phyloP scores from a whole-genome alignment of 495 filamentous ascomycete species.

The Aspergillus leporis region DNA sequence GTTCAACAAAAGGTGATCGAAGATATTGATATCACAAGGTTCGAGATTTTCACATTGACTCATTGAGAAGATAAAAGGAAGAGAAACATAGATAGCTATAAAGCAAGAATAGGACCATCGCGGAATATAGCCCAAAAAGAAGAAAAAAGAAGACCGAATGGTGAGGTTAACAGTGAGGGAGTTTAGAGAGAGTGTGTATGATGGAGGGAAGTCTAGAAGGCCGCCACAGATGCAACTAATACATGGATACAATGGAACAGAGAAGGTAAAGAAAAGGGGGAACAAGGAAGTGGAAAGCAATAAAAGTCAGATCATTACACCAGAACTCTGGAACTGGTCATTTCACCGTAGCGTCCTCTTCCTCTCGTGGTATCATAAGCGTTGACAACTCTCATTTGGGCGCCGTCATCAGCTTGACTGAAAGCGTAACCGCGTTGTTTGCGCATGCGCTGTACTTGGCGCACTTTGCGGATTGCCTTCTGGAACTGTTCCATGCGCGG shows the following conservation, averaged over 20 bases:
- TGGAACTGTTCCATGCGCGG: conserved; percentile 99
- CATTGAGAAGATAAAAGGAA: not conserved
- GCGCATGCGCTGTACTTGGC: conserved; percentile 98
- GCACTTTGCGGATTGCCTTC: conserved; percentile 97
- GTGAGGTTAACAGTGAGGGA: not conserved
- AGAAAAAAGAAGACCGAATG: not conserved
- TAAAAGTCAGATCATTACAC: conserved; percentile 33
- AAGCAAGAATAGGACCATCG: not conserved
- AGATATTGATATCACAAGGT: not conserved
- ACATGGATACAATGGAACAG: conserved; percentile 15
- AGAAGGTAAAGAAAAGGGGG: conserved; percentile 20
- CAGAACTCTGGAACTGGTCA: conserved; percentile 69
- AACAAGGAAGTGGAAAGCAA: conserved; percentile 16
- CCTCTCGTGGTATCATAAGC: conserved; percentile 96
- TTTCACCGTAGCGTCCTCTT: conserved; percentile 92
- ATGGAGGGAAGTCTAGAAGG: not conserved
- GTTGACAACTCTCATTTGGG: conserved; percentile 79
- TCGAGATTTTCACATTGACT: conserved; percentile 12
- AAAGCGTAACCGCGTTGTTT: conserved; percentile 99
- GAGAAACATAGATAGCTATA: not conserved
- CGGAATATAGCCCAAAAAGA: not conserved
- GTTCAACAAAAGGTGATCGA: conserved; percentile 1
- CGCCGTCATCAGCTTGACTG: conserved; percentile 91
- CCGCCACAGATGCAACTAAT: conserved; percentile 7
- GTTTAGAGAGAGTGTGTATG: not conserved